Evolutionary conservation across 805 yeast genomes (phyloP).

Genomic region (Metschnikowia baotianmanensis): DNA sequence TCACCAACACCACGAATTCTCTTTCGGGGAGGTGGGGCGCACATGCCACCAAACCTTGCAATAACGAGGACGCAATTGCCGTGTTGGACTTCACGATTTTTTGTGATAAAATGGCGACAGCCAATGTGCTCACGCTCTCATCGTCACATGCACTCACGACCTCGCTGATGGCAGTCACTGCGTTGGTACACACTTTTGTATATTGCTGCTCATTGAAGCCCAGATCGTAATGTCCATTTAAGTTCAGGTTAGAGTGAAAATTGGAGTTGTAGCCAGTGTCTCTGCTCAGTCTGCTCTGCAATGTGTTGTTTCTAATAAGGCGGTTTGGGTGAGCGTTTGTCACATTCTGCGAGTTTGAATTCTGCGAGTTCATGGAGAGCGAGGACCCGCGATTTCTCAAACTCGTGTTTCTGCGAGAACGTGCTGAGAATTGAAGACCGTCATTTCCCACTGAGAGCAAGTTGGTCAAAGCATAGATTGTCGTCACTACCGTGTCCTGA

Average conservation of each 20-base stretch:
- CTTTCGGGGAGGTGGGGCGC: slow-evolving; percentile 60
- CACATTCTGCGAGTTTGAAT: slow-evolving; percentile 1
- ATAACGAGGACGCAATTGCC: slow-evolving; percentile 52
- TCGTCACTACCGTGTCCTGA: slow-evolving; percentile 79
- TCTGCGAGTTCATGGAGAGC: slow-evolving; percentile 5
- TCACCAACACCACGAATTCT: slow-evolving; percentile 64
- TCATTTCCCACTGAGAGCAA: slow-evolving; percentile 56
- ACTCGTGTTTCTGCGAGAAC: slow-evolving; percentile 31
- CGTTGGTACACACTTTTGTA: slow-evolving; percentile 53
- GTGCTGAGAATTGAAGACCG: slow-evolving; percentile 28
- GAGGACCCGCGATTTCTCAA: slow-evolving; percentile 19
- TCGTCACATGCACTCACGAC: slow-evolving; percentile 67
- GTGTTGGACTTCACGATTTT: slow-evolving; percentile 53
- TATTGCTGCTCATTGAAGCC: slow-evolving; percentile 29
- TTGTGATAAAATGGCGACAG: slow-evolving; percentile 80
- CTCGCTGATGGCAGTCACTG: slow-evolving; percentile 64
- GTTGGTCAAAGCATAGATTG: slow-evolving; percentile 81
- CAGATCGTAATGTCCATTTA: neutral
- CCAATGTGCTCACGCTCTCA: slow-evolving; percentile 68
- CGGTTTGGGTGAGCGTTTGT: slow-evolving; percentile 8
- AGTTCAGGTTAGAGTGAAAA: too few relatives aligned
- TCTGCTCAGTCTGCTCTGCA: slow-evolving; percentile 7
- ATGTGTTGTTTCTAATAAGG: slow-evolving; percentile 14
- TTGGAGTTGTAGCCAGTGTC: too few relatives aligned
- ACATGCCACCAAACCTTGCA: slow-evolving; percentile 61